These are phyloP conservation scores for Colletotrichum graminicola DNA, from an alignment of 2,329 filamentous ascomycete genomes.

Conservation along the genomic window DNA sequence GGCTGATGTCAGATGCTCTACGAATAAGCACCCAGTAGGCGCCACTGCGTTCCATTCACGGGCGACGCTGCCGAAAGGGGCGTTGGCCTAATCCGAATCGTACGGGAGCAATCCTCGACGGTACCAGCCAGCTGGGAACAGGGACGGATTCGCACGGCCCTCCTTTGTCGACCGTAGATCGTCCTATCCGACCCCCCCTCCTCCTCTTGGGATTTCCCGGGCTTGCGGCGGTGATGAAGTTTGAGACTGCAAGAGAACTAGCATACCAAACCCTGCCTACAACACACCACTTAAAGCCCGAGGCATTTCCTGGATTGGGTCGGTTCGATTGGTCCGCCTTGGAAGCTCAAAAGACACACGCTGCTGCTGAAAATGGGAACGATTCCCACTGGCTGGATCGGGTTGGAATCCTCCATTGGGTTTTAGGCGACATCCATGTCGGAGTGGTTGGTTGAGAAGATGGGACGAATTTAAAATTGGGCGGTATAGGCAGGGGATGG, in stretches of 20 bases:
- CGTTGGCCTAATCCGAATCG: not conserved
- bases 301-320: not conserved
- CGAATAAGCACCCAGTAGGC: not conserved
- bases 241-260: not conserved
- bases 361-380: not conserved
- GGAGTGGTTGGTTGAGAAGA: conserved; percentile 37
- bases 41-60: not conserved
- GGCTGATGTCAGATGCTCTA: conserved; percentile 10
- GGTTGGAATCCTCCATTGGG: conserved; percentile 25
- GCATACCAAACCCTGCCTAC: not conserved
- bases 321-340: not conserved
- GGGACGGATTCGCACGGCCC: conserved; percentile 24
- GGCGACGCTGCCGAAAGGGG: conserved; percentile 34
- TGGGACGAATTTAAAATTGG: conserved; percentile 42
- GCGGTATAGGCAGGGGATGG: conserved; percentile 13
- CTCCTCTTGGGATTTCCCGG: not conserved
- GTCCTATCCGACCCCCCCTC: conserved; percentile 2
- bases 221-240: not conserved
- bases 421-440: conserved; percentile 25
- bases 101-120: conserved; percentile 15
- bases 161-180: conserved; percentile 31
- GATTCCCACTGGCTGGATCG: conserved; percentile 9
- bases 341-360: too few species aligned
- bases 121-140: conserved; percentile 38
- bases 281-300: not conserved